Conservation (phyloP, 2,329 filamentous ascomycete genomes). For the Pestalotiopsis fici region DNA sequence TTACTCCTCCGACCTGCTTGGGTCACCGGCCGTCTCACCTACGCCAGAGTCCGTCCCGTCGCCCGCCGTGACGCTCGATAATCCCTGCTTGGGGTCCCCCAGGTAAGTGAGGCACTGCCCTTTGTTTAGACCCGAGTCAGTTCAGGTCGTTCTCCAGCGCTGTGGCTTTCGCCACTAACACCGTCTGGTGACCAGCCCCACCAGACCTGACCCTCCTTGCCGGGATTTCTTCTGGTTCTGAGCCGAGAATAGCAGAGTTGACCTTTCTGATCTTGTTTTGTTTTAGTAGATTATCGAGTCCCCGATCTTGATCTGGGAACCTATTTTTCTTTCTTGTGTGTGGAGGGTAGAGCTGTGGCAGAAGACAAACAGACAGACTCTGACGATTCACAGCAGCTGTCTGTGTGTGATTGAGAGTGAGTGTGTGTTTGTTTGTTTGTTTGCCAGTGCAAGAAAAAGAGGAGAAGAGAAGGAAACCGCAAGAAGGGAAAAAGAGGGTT, state of each 20-base stretch:
- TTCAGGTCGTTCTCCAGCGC: slow-evolving; percentile 16
- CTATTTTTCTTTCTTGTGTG: neutral
- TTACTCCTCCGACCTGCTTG: neutral
- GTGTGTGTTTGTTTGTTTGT: neutral
- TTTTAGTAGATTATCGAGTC: slow-evolving; percentile 9
- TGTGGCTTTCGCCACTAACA: slow-evolving; percentile 31
- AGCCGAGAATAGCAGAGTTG: slow-evolving; percentile 18
- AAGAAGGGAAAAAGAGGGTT: neutral
- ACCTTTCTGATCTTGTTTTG: slow-evolving; percentile 19
- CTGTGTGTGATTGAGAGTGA: neutral
- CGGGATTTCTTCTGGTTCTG: slow-evolving; percentile 25
- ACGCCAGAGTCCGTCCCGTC: neutral
- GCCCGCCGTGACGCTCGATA: neutral
- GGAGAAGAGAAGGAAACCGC: neutral
- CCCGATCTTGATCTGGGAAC: slow-evolving; percentile 2
- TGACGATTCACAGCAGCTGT: neutral
- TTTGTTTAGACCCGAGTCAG: slow-evolving; percentile 27
- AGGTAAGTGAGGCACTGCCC: slow-evolving; percentile 10
- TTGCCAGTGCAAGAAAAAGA: neutral
- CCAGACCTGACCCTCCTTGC: slow-evolving; percentile 18
- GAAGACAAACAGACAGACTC: neutral
- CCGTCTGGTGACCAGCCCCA: slow-evolving; percentile 30
- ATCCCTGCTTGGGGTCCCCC: slow-evolving; percentile 3
- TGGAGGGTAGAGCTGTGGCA: slow-evolving; percentile 1
- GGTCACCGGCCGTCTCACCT: slow-evolving; percentile 8